Conservation (phyloP, 352 stramenopile genomes). For the Peronospora destructor region DNA sequence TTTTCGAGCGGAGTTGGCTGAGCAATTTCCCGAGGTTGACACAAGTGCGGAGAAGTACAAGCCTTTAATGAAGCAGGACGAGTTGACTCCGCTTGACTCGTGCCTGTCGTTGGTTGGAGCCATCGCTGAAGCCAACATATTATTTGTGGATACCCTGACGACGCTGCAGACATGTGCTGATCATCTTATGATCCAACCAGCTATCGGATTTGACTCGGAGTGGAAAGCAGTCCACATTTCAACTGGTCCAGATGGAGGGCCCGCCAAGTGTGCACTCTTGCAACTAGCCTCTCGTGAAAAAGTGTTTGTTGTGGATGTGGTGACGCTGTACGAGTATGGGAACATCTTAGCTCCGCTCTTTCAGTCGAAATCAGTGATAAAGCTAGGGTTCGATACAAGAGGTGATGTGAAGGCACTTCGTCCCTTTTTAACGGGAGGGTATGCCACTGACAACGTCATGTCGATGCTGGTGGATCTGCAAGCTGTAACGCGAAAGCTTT, state of each 20-base stretch:
- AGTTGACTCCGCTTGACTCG: slow-evolving; percentile 29
- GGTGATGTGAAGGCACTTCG: slow-evolving; percentile 57
- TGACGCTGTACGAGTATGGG: slow-evolving; percentile 33
- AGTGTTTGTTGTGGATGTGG: slow-evolving; percentile 63
- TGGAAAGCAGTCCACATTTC: slow-evolving; percentile 54
- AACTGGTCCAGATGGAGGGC: slow-evolving; percentile 1
- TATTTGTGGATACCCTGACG: slow-evolving; percentile 51
- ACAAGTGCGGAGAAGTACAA: slow-evolving; percentile 21
- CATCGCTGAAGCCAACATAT: slow-evolving; percentile 37
- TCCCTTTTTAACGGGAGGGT: slow-evolving; percentile 30
- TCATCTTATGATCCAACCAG: slow-evolving; percentile 35
- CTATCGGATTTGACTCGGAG: slow-evolving; percentile 74
- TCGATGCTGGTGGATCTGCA: slow-evolving; percentile 56
- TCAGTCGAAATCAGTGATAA: slow-evolving; percentile 39
- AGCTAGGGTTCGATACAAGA: slow-evolving; percentile 66
- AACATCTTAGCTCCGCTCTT: slow-evolving; percentile 39
- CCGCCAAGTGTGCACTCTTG: slow-evolving; percentile 47
- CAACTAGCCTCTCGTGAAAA: slow-evolving; percentile 56
- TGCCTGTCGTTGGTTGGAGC: slow-evolving; percentile 45
- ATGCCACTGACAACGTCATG: slow-evolving; percentile 27
- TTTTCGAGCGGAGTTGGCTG: slow-evolving; percentile 29
- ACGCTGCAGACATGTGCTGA: slow-evolving; percentile 30
- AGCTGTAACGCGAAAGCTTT: slow-evolving; percentile 36
- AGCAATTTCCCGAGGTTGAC: slow-evolving; percentile 46
- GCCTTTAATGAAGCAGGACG: slow-evolving; percentile 33